Base-by-base conservation (phyloP, 2,329 filamentous ascomycete species). In the Beauveria rudraprayagi region DNA sequence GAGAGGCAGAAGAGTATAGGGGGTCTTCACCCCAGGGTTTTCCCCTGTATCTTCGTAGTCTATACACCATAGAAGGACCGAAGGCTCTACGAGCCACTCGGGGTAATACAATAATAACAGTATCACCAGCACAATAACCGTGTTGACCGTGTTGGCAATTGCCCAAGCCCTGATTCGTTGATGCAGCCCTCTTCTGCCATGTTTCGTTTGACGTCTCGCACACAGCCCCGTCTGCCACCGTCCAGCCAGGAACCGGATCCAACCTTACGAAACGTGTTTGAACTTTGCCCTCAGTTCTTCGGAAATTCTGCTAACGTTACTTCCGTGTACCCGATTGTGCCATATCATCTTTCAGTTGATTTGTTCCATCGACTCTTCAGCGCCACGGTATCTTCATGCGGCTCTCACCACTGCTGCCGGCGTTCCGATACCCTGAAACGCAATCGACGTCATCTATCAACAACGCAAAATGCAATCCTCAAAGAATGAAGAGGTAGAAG, bases 281-380 rank as follows among this genome's bases (percentile, higher is more conserved):
- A 53, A 46, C 11, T 47, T 37, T 53, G 44, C 19, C 50, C 22
- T 40, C 14, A 9, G 8, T 40, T 34, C 14, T 48, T 55, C 30
- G 47, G 28, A 44, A 44, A 37, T 34, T 26, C 50, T 48, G 41
- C 22, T 50, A 22, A 22, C 22, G 22, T 22, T 22, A 54, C 41
- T 60, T 41, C 58, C 58, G 58, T 50, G 19, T 48, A 50, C 30
- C 58, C 58, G 58, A 61, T 61, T 44, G 41, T n/a, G 58, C 47
- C 58, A 11, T 37, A 43, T 48, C 37, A 19, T 22, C 24, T 19
- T 54, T n/a, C 41, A 43, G 8, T 43, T 30, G 19, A 28, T 22
- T 43, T n/a, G 22, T 24, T 44, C 9, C 41, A 2, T 19, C 1
- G 17, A 16, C 55, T 28, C 5, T 30, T 17, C 44, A 48, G n/a